Evolutionary conservation across 176 grass and related monocot species (phyloP).

Genomic region (Cenchrus purpureus): DNA sequence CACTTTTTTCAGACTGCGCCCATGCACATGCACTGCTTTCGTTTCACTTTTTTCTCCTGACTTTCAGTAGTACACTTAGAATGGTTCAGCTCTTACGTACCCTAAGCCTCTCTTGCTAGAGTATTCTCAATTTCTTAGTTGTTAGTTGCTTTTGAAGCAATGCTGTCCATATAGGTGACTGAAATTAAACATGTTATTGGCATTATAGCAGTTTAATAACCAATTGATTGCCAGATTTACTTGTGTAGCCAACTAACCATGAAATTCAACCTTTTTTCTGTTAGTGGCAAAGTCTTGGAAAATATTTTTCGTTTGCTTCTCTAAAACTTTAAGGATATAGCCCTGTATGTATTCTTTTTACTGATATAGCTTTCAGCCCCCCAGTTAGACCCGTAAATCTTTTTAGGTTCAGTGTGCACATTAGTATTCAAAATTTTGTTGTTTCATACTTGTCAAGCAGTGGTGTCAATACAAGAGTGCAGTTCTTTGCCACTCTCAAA

Average conservation of each 20-base stretch:
- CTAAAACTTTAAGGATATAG: not conserved
- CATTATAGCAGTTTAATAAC: not conserved
- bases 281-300: not conserved
- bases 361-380: not conserved
- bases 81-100: not conserved
- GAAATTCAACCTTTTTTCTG: not conserved
- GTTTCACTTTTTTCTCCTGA: not conserved
- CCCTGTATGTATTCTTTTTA: too few relatives aligned
- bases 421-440: constrained; percentile 4
- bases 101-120: not conserved
- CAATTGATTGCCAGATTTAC: not conserved
- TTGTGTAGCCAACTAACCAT: not conserved
- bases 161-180: not conserved
- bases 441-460: not conserved
- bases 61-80: not conserved
- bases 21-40: not conserved
- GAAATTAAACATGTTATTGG: constrained; percentile 32
- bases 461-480: not conserved
- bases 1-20: not conserved
- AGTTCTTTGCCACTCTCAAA: constrained; percentile 24
- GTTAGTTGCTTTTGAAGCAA: constrained; percentile 23
- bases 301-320: not conserved
- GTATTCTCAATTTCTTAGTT: constrained; percentile 17
- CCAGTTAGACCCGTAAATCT: not conserved
- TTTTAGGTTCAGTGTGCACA: not conserved